These are phyloP conservation scores for Cytospora schulzeri DNA, from an alignment of 2,329 filamentous ascomycete genomes.

Conservation along the genomic window DNA sequence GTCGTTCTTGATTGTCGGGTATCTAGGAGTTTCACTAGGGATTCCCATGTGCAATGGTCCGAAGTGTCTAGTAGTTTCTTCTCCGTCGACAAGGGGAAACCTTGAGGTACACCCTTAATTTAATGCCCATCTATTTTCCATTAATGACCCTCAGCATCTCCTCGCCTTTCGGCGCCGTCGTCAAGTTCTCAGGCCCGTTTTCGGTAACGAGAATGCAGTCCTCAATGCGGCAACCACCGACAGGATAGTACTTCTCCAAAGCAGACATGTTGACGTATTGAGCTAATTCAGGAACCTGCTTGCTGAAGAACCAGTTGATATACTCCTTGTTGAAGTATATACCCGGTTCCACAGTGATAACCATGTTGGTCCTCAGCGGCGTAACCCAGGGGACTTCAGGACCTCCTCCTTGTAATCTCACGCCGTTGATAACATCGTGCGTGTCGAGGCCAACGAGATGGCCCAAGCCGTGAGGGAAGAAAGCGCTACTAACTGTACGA, in stretches of 20 bases:
- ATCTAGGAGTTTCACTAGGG: neutral
- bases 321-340: constrained; percentile 61
- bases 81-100: neutral
- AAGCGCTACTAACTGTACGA: constrained; percentile 53
- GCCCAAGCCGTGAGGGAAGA: constrained; percentile 78
- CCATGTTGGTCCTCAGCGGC: constrained; percentile 60
- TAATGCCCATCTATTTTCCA: constrained; percentile 29
- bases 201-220: constrained; percentile 84
- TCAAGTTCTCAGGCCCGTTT: constrained; percentile 80
- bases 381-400: constrained; percentile 27
- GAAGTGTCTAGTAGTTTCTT: neutral
- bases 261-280: constrained; percentile 67
- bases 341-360: constrained; percentile 80
- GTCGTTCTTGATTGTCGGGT: neutral
- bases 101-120: neutral
- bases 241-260: constrained; percentile 69
- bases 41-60: neutral
- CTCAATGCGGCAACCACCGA: constrained; percentile 92
- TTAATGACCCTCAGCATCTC: constrained; percentile 68
- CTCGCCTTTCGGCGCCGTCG: constrained; percentile 74
- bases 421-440: constrained; percentile 32
- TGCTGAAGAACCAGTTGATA: constrained; percentile 69
- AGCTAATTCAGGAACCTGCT: constrained; percentile 54
- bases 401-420: constrained; percentile 24
- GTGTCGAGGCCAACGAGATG: constrained; percentile 59